Evolutionary conservation across 306 rosid genomes (phyloP).

Genomic region (Quercus bicolor): DNA sequence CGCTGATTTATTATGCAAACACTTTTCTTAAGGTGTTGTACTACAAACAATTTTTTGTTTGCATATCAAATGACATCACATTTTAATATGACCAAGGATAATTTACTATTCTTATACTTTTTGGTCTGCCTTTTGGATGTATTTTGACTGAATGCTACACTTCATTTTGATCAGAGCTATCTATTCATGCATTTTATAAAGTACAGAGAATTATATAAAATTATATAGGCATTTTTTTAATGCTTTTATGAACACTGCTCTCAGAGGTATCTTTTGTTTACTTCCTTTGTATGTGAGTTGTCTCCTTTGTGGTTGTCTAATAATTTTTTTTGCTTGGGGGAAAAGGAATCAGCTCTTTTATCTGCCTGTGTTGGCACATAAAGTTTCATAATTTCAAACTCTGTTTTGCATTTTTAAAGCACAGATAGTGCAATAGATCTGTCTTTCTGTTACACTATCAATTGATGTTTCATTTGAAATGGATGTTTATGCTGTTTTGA

Average conservation of each 20-base stretch:
- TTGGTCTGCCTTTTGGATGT: too few relatives aligned
- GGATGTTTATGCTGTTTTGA: slow-evolving; percentile 35
- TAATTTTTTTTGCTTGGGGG: background rate
- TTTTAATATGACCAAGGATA: too few relatives aligned
- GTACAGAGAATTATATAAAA: too few relatives aligned
- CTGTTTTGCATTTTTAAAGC: slow-evolving; percentile 1
- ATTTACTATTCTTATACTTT: too few relatives aligned
- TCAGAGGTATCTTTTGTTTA: background rate
- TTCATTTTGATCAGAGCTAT: too few relatives aligned
- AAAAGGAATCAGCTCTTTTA: background rate
- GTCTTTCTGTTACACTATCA: background rate
- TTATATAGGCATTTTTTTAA: too few relatives aligned
- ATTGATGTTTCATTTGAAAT: slow-evolving; percentile 5
- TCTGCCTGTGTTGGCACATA: background rate
- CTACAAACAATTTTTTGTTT: too few relatives aligned
- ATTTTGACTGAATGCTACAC: too few relatives aligned
- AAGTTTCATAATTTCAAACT: background rate
- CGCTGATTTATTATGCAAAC: too few relatives aligned
- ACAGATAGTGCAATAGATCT: background rate
- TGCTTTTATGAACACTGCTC: background rate
- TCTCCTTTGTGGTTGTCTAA: background rate
- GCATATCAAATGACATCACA: too few relatives aligned
- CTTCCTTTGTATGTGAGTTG: background rate
- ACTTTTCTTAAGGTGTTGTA: too few relatives aligned
- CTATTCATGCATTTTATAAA: too few relatives aligned